phyloP scores from a whole-genome alignment of 306 rosid genomes.

The Argentina anserina region DNA sequence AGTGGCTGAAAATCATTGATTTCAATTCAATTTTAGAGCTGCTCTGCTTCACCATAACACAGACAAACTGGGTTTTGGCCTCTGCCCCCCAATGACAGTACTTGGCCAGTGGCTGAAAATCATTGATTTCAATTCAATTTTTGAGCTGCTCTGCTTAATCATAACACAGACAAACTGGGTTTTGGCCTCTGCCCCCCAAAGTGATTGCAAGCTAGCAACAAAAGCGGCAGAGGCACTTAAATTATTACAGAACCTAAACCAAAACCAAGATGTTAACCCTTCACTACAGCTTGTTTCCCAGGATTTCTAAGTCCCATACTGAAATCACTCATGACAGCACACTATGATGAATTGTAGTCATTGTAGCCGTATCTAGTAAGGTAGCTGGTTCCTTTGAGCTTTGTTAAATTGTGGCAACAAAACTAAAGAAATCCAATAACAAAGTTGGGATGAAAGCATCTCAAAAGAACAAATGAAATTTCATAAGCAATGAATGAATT shows the following conservation, averaged over 20 bases:
- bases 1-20: not conserved
- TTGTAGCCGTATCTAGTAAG: not conserved
- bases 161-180: not conserved
- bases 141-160: slow-evolving; percentile 2
- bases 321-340: not conserved
- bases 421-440: not conserved
- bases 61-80: not conserved
- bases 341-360: not conserved
- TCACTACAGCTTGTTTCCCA: not conserved
- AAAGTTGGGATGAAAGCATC: not conserved
- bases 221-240: slow-evolving; percentile 2
- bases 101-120: not conserved
- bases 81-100: slow-evolving; percentile 3
- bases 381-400: not conserved
- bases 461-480: not conserved
- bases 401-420: not conserved
- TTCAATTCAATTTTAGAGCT: not conserved
- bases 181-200: not conserved
- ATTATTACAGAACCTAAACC: not conserved
- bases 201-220: not conserved
- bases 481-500: slow-evolving; percentile 10
- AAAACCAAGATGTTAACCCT: not conserved
- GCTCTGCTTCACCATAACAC: slow-evolving; percentile 2
- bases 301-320: not conserved
- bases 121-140: not conserved